Evolutionary conservation across 1,139 yeast genomes (phyloP).

Genomic region (Scheffersomyces cryptocercus): DNA sequence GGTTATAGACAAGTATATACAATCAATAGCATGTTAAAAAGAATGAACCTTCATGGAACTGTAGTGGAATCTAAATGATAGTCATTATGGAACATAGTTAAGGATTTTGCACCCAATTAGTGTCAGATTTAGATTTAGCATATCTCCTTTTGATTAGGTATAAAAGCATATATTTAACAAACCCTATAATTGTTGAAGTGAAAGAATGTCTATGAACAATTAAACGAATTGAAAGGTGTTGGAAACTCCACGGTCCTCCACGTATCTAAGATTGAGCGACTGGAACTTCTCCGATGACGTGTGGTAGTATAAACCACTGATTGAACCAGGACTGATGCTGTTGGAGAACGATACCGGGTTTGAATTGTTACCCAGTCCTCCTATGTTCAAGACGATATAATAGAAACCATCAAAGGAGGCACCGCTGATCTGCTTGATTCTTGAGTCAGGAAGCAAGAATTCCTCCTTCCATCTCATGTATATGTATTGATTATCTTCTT

Average conservation of each 20-base stretch:
- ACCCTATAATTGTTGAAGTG: no score
- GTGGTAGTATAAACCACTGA: constrained; percentile 82
- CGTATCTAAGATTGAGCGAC: constrained; percentile 36
- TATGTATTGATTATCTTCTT: constrained; percentile 45
- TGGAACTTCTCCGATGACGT: constrained; percentile 77
- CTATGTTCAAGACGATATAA: constrained; percentile 79
- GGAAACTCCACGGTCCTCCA: constrained; percentile 31
- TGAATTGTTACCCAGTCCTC: constrained; percentile 26
- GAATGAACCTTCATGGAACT: no score
- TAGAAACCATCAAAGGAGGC: constrained; percentile 95
- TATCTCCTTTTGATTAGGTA: no score
- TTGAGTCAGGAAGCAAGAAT: constrained; percentile 79
- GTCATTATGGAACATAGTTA: no score
- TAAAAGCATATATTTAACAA: no score
- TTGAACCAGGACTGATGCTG: constrained; percentile 49
- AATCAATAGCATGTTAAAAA: no score
- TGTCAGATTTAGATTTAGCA: no score
- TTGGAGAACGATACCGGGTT: constrained; percentile 6
- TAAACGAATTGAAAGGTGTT: constrained; percentile 25
- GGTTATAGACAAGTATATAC: no score
- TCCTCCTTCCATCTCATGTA: constrained; percentile 97
- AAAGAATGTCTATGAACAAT: not conserved
- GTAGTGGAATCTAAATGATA: no score
- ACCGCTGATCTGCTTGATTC: constrained; percentile 64
- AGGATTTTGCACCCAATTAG: no score